Evolutionary conservation across 2,329 filamentous ascomycete species (phyloP), one percentile per base, ranked within the genome.

Genomic region (Decorospora gaudefroyi): DNA sequence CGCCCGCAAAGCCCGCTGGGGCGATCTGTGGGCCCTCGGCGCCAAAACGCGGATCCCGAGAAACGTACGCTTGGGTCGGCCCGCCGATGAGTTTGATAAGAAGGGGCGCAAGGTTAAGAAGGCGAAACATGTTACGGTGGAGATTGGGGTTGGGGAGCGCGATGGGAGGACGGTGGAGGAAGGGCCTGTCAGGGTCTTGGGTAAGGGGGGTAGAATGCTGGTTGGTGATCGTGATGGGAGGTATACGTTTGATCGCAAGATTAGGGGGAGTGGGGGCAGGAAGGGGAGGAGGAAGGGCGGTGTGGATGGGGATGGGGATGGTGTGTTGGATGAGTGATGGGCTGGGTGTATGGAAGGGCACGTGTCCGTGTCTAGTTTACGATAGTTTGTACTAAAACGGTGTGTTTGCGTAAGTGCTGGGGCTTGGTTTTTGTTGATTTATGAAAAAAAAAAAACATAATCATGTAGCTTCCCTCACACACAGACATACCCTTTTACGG

Each of bases 21-120:
- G 93, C 26, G 93, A 97, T 67, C 76, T 97, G 7, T 99, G 93
- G 93, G 90, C 92, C 0, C 77, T 97, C 0, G 93, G 93, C 0
- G 92, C 91, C 15, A 97, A 97, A 78, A 95, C 90, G 0, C 79
- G 90, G 9, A 80, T 87, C 3, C 64, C 71, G 2, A 76, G 88
- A 32, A 76, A 74, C 10, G 73, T 87, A 29, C 80, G 84, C 6
- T 71, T 87, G 3, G 87, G 87, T 3, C 65, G 51, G 7, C 64
- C 67, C 63, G 38, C 69, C 60, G 59, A 68, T 59, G 48, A 74
- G 69, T 50, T 72, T 65, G 71, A 55, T 42, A 71, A 58, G 65
- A 73, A 62, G 65, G 71, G 55, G 42, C 64, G 53, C 49, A 70
- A 40, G 65, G 67, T 55, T 26, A 66, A 59, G 47, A 54, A 51